A percentile compares a stretch with the other conserved stretches of the same genome.
These are phyloP conservation scores for Ascoidea asiatica DNA, from an alignment of 805 yeast species.

Conservation along the genomic window DNA sequence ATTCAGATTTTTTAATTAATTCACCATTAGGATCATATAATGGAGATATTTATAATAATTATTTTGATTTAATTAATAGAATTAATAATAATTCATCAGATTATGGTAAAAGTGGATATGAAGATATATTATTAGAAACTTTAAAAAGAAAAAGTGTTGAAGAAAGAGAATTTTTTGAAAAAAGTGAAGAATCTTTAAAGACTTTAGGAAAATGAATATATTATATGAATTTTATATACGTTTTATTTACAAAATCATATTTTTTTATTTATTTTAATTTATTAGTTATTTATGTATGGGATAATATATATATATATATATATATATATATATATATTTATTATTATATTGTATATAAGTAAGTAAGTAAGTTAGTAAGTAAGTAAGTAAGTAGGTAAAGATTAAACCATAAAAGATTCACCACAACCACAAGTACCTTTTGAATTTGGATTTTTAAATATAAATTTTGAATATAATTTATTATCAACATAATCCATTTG, in stretches of 20 bases:
- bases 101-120: slow-evolving; percentile 39
- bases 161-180: slow-evolving; percentile 19
- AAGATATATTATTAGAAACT: slow-evolving; percentile 22
- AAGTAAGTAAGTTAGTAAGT: too few species aligned
- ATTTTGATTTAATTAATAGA: slow-evolving; percentile 47
- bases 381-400: too few species aligned
- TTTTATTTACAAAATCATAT: neutral
- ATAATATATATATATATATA: too few species aligned
- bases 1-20: slow-evolving; percentile 69
- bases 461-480: slow-evolving; percentile 75
- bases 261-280: neutral
- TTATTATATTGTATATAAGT: too few species aligned
- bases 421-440: slow-evolving; percentile 99
- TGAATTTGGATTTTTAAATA: slow-evolving; percentile 90
- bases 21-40: slow-evolving; percentile 71
- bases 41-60: slow-evolving; percentile 76
- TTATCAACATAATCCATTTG: slow-evolving; percentile 99
- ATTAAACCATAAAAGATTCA: slow-evolving; percentile 89
- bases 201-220: slow-evolving; percentile 5
- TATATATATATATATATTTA: too few species aligned
- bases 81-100: slow-evolving; percentile 40
- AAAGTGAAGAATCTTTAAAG: slow-evolving; percentile 13
- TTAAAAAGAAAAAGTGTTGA: slow-evolving; percentile 25
- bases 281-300: too few species aligned
- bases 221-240: neutral